These are phyloP conservation scores for Coniochaeta sp. DNA, from an alignment of 2,329 filamentous ascomycete genomes.

Conservation along the genomic window DNA sequence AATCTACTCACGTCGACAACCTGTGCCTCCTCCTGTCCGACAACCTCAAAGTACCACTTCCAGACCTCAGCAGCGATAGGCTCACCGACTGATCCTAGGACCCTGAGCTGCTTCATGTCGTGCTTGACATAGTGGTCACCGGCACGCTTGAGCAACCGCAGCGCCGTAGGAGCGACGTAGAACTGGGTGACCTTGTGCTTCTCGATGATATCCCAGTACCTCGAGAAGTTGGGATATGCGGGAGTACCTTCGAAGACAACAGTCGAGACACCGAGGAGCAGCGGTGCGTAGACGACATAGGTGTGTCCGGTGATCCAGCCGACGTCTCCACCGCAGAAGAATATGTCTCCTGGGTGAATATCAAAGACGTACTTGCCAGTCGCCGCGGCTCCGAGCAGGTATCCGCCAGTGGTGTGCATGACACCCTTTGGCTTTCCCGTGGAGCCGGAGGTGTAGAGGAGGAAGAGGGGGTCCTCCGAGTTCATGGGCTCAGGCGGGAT, in stretches of 20 bases:
- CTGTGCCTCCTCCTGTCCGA: slow-evolving; percentile 89
- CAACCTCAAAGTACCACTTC: slow-evolving; percentile 98
- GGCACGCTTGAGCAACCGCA: slow-evolving; percentile 89
- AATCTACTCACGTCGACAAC: slow-evolving; percentile 74
- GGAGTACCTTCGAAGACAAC: slow-evolving; percentile 98
- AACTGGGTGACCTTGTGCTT: slow-evolving; percentile 95
- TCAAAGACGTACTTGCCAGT: slow-evolving; percentile 99
- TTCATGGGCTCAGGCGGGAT: slow-evolving; percentile 82
- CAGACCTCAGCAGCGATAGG: slow-evolving; percentile 96
- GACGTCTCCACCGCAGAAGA: slow-evolving; percentile 97
- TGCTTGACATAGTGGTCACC: slow-evolving; percentile 88
- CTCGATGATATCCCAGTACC: slow-evolving; percentile 98
- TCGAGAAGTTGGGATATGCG: slow-evolving; percentile 93
- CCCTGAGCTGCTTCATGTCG: slow-evolving; percentile 80
- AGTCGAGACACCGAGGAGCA: slow-evolving; percentile 86
- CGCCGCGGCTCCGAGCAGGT: slow-evolving; percentile 84
- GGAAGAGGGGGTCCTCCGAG: slow-evolving; percentile 92
- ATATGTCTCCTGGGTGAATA: slow-evolving; percentile 86
- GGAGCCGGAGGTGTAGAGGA: slow-evolving; percentile 95
- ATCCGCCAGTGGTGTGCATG: slow-evolving; percentile 94
- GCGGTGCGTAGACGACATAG: slow-evolving; percentile 93
- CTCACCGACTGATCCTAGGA: slow-evolving; percentile 92
- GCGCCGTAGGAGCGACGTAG: slow-evolving; percentile 92
- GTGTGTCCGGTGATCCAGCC: slow-evolving; percentile 99
- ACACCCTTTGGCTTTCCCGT: slow-evolving; percentile 99